phyloP scores from a whole-genome alignment of 805 yeast species.

The Spathaspora arborariae region DNA sequence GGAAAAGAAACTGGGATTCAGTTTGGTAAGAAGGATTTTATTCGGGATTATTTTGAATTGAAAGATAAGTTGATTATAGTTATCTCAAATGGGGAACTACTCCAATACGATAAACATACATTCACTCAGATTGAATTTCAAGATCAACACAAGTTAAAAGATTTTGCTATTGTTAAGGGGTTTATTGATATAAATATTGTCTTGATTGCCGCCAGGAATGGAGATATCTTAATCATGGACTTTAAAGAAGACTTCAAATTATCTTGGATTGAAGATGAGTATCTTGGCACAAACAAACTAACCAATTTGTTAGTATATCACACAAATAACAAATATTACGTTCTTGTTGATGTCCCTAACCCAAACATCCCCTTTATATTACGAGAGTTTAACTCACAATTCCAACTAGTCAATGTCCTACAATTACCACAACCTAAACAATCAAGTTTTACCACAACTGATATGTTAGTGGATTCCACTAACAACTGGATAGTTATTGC shows the following conservation, averaged over 20 bases:
- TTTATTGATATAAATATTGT: conserved; percentile 28
- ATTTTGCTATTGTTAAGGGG: conserved; percentile 43
- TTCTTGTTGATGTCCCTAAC: conserved; percentile 66
- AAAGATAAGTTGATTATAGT: conserved; percentile 39
- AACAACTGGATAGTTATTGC: conserved; percentile 54
- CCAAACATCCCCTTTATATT: conserved; percentile 52
- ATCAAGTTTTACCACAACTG: conserved; percentile 53
- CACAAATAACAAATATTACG: conserved; percentile 21
- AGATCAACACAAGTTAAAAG: conserved; percentile 22
- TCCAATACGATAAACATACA: conserved; percentile 23
- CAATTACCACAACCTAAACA: conserved; percentile 38
- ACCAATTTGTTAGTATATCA: conserved; percentile 43
- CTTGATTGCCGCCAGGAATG: conserved; percentile 27
- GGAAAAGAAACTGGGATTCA: conserved; percentile 16
- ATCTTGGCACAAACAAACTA: conserved; percentile 34
- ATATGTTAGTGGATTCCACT: conserved; percentile 41
- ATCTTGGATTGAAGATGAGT: conserved; percentile 22
- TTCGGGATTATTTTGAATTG: conserved; percentile 58
- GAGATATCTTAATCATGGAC: conserved; percentile 41
- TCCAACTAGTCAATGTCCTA: conserved; percentile 25
- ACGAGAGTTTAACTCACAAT: conserved; percentile 24
- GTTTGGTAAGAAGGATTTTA: conserved; percentile 46
- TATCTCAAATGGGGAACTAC: conserved; percentile 58
- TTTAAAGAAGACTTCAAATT: conserved; percentile 13
- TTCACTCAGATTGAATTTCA: conserved; percentile 22